phyloP scores from a whole-genome alignment of 78 protist species.

The Kipferlia bialata region DNA sequence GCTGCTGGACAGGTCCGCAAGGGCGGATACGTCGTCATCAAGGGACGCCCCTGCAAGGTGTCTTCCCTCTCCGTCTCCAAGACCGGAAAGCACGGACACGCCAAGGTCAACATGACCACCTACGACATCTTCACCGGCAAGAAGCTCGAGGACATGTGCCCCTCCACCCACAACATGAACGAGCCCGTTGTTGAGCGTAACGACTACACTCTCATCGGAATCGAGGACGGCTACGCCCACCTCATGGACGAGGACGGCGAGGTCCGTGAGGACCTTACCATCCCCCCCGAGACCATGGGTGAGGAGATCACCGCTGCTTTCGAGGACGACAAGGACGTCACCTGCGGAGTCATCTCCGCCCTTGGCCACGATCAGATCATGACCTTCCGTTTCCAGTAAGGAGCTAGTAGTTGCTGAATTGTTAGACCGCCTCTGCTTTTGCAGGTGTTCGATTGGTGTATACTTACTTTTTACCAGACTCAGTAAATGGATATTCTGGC shows the following conservation, averaged over 20 bases:
- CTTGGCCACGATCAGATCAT: conserved; percentile 48
- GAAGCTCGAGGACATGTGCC: conserved; percentile 78
- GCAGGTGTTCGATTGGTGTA: no score
- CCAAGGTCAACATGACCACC: conserved; percentile 78
- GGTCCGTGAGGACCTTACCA: conserved; percentile 43
- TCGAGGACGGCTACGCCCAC: conserved; percentile 46
- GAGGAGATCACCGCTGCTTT: conserved; percentile 21
- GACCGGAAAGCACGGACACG: conserved; percentile 99
- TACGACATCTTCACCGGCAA: conserved; percentile 87
- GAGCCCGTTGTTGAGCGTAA: conserved; percentile 66
- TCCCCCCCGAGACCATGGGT: conserved; percentile 41
- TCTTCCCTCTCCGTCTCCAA: conserved; percentile 70
- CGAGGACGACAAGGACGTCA: conserved; percentile 36
- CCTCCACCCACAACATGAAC: conserved; percentile 83
- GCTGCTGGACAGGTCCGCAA: not conserved
- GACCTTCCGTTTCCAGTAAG: conserved; percentile 16
- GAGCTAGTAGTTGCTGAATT: no score
- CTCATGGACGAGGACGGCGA: conserved; percentile 41
- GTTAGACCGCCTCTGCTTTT: no score
- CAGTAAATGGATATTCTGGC: no score
- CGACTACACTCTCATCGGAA: conserved; percentile 57
- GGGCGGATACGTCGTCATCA: conserved; percentile 21
- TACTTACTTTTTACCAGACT: no score
- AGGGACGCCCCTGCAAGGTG: conserved; percentile 69
- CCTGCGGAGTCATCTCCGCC: conserved; percentile 43